A percentile compares a stretch with the other conserved stretches of the same genome.
These are phyloP conservation scores for Kondoa malvinella DNA, from an alignment of 768 basidiomycete species.

Conservation along the genomic window DNA sequence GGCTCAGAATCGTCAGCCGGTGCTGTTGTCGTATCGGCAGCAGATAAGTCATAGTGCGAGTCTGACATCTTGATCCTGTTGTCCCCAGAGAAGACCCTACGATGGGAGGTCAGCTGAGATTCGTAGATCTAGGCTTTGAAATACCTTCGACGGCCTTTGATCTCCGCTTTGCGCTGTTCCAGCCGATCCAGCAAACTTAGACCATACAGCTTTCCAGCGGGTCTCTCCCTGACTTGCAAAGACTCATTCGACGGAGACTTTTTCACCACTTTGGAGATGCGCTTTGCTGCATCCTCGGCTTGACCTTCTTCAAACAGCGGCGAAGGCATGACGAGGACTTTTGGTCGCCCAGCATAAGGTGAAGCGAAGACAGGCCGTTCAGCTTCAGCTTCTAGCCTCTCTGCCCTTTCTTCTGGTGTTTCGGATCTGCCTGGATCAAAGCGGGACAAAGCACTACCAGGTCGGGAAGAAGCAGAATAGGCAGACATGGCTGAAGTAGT, in stretches of 20 bases:
- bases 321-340: not conserved
- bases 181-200: not conserved
- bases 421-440: not conserved
- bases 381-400: not conserved
- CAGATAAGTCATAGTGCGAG: not conserved
- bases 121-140: not conserved
- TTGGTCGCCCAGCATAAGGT: not conserved
- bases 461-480: not conserved
- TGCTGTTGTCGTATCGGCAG: not conserved
- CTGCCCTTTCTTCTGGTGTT: not conserved
- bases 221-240: not conserved
- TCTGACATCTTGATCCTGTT: slow-evolving; percentile 2
- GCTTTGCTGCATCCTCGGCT: not conserved
- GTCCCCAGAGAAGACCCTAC: slow-evolving; percentile 2
- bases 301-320: not conserved
- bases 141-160: not conserved
- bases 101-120: not conserved
- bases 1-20: not conserved
- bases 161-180: not conserved
- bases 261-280: not conserved
- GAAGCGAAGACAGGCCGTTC: not conserved
- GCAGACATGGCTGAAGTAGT: not conserved
- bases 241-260: not conserved
- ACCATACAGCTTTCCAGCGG: slow-evolving; percentile 5
- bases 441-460: not conserved